These are phyloP conservation scores for Penicillium sp. DNA, from an alignment of 2,329 filamentous ascomycete species.

Conservation along the genomic window DNA sequence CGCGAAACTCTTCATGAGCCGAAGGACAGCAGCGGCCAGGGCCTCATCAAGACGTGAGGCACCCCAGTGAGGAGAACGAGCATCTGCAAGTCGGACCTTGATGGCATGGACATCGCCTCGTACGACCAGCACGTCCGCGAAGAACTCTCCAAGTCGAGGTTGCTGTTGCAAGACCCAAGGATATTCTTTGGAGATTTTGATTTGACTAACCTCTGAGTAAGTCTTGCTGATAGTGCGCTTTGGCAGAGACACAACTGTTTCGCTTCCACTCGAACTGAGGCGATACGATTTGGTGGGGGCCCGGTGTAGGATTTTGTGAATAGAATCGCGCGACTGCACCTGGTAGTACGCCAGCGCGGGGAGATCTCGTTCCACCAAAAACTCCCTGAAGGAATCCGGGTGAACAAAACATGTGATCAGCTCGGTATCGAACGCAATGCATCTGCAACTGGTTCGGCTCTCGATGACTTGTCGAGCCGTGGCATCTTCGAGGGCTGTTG, in stretches of 20 bases:
- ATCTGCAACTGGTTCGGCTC: conserved; percentile 54
- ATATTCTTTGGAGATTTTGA: conserved; percentile 52
- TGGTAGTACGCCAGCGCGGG: conserved; percentile 51
- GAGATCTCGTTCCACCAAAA: conserved; percentile 53
- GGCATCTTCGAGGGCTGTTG: conserved; percentile 62
- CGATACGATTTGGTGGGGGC: conserved; percentile 48
- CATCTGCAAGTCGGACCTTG: conserved; percentile 60
- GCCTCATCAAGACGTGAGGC: conserved; percentile 53
- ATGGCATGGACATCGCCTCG: conserved; percentile 61
- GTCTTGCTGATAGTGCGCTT: conserved; percentile 52
- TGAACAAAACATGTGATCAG: conserved; percentile 58
- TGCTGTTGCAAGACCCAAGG: conserved; percentile 69
- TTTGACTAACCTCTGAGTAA: conserved; percentile 49
- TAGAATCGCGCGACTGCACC: conserved; percentile 52
- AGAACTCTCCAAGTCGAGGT: conserved; percentile 62
- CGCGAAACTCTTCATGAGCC: conserved; percentile 60
- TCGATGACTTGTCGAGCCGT: conserved; percentile 60
- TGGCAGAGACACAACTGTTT: conserved; percentile 57
- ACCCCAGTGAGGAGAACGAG: conserved; percentile 62
- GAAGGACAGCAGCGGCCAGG: conserved; percentile 57
- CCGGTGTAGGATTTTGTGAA: conserved; percentile 50
- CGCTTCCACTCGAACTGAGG: conserved; percentile 43
- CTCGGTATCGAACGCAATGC: conserved; percentile 58
- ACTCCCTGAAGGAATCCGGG: conserved; percentile 61
- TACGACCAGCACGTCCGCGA: conserved; percentile 67